A percentile compares a stretch with the other conserved stretches of the same genome.
Conservation (phyloP, 2,329 filamentous ascomycete genomes). For the Scedosporium dehoogii region DNA sequence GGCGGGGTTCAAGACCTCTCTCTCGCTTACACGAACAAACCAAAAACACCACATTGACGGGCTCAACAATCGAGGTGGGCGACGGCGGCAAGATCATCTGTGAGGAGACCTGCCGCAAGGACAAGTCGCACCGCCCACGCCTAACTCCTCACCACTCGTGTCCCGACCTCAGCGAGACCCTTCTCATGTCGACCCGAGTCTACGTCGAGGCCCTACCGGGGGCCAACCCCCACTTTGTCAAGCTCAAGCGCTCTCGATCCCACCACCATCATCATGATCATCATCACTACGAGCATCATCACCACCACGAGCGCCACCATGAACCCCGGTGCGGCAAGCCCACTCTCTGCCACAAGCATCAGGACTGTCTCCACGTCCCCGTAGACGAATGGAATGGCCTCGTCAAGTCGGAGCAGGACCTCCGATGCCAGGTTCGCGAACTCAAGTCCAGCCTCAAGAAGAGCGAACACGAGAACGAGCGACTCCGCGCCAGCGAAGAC, state of each 20-base stretch:
- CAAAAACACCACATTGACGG: background rate
- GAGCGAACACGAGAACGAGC: slow-evolving; percentile 24
- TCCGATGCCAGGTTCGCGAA: slow-evolving; percentile 17
- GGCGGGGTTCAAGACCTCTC: background rate
- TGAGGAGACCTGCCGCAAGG: background rate
- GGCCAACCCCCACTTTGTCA: slow-evolving; percentile 26
- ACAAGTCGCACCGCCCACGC: background rate
- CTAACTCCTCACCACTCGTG: background rate
- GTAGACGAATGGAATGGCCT: slow-evolving; percentile 17
- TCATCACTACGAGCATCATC: slow-evolving; percentile 20
- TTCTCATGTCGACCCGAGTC: slow-evolving; percentile 22
- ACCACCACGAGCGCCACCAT: slow-evolving; percentile 27
- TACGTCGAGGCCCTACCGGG: slow-evolving; percentile 25
- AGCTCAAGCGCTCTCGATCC: slow-evolving; percentile 28
- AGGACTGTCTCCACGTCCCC: slow-evolving; percentile 24
- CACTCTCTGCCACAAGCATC: slow-evolving; percentile 19
- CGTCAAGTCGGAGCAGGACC: slow-evolving; percentile 19
- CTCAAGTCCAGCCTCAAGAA: slow-evolving; percentile 26
- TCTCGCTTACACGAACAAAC: background rate
- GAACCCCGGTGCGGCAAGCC: slow-evolving; percentile 22
- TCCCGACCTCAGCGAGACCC: background rate
- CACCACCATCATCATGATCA: slow-evolving; percentile 21
- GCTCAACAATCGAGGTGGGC: background rate
- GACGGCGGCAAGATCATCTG: slow-evolving; percentile 1
- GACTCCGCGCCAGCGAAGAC: slow-evolving; percentile 22